Evolutionary conservation across 2,329 filamentous ascomycete genomes (phyloP).

Genomic region (Pseudofabraea citricarpa): DNA sequence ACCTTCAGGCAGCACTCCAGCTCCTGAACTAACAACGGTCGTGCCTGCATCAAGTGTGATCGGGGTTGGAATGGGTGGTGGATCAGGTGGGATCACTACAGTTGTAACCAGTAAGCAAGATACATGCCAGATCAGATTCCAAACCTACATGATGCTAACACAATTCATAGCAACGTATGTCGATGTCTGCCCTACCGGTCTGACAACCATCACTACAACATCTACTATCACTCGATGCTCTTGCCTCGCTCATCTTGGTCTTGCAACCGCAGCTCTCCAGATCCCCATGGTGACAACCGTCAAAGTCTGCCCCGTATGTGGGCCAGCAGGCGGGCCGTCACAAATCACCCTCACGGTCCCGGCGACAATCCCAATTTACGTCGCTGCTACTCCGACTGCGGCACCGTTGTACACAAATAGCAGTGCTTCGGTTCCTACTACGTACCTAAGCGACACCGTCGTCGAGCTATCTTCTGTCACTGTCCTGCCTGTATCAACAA

Average conservation of each 20-base stretch:
- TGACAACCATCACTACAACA: not conserved
- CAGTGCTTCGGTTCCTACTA: too few relatives aligned
- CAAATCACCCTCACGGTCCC: not conserved
- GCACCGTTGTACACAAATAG: too few relatives aligned
- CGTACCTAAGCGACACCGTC: too few relatives aligned
- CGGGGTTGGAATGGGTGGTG: not conserved
- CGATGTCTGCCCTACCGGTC: not conserved
- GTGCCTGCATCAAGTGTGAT: not conserved
- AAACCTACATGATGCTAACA: not conserved
- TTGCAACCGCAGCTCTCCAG: not conserved
- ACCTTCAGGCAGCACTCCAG: not conserved
- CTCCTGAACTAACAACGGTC: not conserved
- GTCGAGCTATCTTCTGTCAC: too few relatives aligned
- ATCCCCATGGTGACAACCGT: not conserved
- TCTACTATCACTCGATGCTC: constrained; percentile 1
- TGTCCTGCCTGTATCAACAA: too few relatives aligned
- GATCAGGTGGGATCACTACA: not conserved
- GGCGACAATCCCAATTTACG: not conserved
- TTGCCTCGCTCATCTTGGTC: not conserved
- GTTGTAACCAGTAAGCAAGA: not conserved
- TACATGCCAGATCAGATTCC: too few relatives aligned
- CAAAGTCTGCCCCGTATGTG: not conserved
- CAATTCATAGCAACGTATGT: not conserved
- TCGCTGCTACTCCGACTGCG: not conserved
- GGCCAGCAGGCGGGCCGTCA: not conserved